Evolutionary conservation across 2,329 filamentous ascomycete genomes (phyloP), one percentile per base, ranked within the genome.

Genomic region (Simplicillium aogashimaense): DNA sequence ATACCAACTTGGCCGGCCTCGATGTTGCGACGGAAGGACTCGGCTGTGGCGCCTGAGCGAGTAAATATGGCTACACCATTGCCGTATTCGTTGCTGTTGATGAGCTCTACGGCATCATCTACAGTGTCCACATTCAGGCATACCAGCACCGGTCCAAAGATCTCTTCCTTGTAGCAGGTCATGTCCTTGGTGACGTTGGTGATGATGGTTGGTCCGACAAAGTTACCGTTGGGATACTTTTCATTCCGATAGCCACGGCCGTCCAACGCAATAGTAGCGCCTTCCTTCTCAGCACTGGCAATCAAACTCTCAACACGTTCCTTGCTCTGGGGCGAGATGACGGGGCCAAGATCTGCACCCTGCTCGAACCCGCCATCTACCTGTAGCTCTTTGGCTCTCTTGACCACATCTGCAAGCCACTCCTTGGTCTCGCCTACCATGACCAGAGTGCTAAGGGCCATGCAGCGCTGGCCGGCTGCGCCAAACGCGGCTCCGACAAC

Each of bases 1-100:
- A 92, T 84, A 37, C 86, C 86, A 11, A 92, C 81, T 67, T 92
- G 86, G 17, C 86, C 86, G 40, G 85, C 84, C 66, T 92, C 83
- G 52, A 92, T 87, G 57, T 83, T 76, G 56, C 78, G 77, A 54
- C 86, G 81, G 75, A 90, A 92, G 17, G 74, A 73, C 56, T 82
- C 80, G 32, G 86, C 86, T 12, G 84, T 87, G 7, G 85, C 69
- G 16, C 86, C 86, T 15, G 78, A 85, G 47, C 76, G 73, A 12
- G 86, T 92, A 68, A 92, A 92, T 67, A 92, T 86, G 53, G 86
- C 85, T 10, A 81, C 81, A 49, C 86, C 86, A 67, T 92, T 92
- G 50, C 86, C 86, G 60, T 92, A 92, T 61, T 88, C 83, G 64
- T 92, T 92, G 45, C 66, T 70, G 67, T 92, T 92, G 69, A 92